A percentile compares a stretch with the other conserved stretches of the same genome.
These are phyloP conservation scores for Tuber calosporum DNA, from an alignment of 495 filamentous ascomycete genomes.

Conservation along the genomic window DNA sequence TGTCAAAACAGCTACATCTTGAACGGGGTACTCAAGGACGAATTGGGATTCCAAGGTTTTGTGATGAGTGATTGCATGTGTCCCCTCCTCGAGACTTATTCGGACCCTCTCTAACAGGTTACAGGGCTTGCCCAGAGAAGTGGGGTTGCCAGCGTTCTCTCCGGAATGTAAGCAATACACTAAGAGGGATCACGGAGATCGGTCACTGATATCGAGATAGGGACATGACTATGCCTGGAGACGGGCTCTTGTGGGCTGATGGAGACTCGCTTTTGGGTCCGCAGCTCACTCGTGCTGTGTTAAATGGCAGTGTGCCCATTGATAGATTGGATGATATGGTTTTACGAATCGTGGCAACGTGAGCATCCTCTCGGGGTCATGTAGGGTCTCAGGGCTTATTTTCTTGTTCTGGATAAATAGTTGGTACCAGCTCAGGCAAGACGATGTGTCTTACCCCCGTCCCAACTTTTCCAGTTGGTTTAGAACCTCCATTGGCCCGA, in stretches of 20 bases:
- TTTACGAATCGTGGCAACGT: constrained; percentile 68
- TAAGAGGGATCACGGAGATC: not conserved
- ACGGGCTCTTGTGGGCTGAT: constrained; percentile 68
- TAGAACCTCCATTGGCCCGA: constrained; percentile 44
- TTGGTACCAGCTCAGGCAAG: constrained; percentile 69
- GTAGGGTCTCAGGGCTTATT: not conserved
- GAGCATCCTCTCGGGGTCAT: not conserved
- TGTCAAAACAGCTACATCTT: constrained; percentile 88
- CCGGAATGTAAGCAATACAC: constrained; percentile 51
- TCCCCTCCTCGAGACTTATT: not conserved
- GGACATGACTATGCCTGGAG: constrained; percentile 97
- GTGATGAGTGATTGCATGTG: constrained; percentile 72
- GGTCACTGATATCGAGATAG: not conserved
- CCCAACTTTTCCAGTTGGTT: constrained; percentile 63
- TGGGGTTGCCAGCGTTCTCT: constrained; percentile 69
- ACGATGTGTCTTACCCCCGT: constrained; percentile 55
- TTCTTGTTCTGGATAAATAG: constrained; percentile 24
- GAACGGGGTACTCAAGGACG: constrained; percentile 90
- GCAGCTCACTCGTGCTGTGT: constrained; percentile 64
- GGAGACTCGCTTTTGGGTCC: constrained; percentile 75
- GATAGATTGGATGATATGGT: constrained; percentile 89
- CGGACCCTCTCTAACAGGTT: not conserved
- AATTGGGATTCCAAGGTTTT: constrained; percentile 90
- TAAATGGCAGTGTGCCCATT: constrained; percentile 78
- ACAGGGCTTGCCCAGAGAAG: constrained; percentile 67